Conservation (phyloP, 2,329 filamentous ascomycete genomes). For the Hymenoscyphus fructigenus region DNA sequence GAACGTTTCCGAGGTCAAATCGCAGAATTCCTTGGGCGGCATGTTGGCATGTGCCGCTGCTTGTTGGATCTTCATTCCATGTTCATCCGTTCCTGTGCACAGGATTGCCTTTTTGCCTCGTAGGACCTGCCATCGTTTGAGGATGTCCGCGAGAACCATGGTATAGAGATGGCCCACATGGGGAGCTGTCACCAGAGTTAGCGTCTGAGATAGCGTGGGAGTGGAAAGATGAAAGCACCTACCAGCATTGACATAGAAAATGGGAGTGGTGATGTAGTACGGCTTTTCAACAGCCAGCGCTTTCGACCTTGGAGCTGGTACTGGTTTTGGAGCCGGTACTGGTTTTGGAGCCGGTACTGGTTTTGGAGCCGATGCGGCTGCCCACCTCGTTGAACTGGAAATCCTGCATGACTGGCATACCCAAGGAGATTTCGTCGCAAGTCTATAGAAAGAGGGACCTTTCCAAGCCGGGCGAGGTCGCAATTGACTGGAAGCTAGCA, state of each 20-base stretch:
- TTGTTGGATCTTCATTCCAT: conserved; percentile 95
- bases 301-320: conserved; percentile 19
- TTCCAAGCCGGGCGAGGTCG: conserved; percentile 13
- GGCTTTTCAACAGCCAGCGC: conserved; percentile 59
- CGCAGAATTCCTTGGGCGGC: conserved; percentile 82
- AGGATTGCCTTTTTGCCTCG: conserved; percentile 70
- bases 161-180: conserved; percentile 95
- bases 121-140: conserved; percentile 88
- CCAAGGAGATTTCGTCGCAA: conserved; percentile 18
- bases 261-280: conserved; percentile 93
- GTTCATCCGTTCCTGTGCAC: conserved; percentile 92
- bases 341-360: background rate
- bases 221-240: conserved; percentile 21
- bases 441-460: background rate
- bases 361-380: conserved; percentile 8
- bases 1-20: conserved; percentile 79
- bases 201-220: background rate
- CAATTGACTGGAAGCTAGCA: conserved; percentile 21
- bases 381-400: conserved; percentile 9
- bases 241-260: conserved; percentile 99
- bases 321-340: background rate
- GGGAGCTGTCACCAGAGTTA: conserved; percentile 58
- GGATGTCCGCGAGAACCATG: conserved; percentile 84
- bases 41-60: conserved; percentile 71
- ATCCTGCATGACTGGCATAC: conserved; percentile 29